Base-by-base conservation (phyloP, 768 basidiomycete species). In the Coprinopsis sp. region DNA sequence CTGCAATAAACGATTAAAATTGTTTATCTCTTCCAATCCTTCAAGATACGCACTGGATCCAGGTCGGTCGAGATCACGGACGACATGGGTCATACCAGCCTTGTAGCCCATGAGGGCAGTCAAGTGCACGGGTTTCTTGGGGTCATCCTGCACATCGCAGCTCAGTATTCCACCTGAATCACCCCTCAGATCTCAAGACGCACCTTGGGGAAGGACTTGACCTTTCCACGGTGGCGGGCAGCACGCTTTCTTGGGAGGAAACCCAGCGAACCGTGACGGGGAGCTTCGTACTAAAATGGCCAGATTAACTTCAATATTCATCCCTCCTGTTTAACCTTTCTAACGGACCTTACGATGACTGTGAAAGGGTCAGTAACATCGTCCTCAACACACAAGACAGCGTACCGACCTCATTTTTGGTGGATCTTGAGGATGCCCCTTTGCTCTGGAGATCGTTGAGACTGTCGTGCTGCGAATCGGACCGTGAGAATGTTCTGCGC, bases 41-140 rank as follows among this genome's bases (percentile, higher is more conserved):
- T n/a, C 12, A 18, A 33, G 16, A 18, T 33, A 46, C 94, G 63
- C 64, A 98, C 94, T 99, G 64, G 96, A 98, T 57, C 95, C 96
- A 42, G 95, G 95, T 65, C 96, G 91, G 75, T 98, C 96, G 61
- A 98, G 90, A 65, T 99, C 96, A 64, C 96, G 90, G 53, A 99
- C 94, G 60, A 99, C 81, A 67, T 99, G 96, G 71, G 93, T 97
- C 95, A 98, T 98, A 60, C 96, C 96, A 55, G 96, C 96, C 82
- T 99, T 99, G 87, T 97, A 99, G 58, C 95, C 96, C 84, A 99
- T 82, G 66, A 87, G 76, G 57, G 96, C 96, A 61, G 96, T 99
- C 72, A 99, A 79, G 74, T 99, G 96, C 51, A 95, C 92, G 47
- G 91, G 92, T 72, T 96, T 96, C 79, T 93, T 97, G 73, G 93